Evolutionary conservation across 768 basidiomycete species (phyloP).

Genomic region (Coprinopsis marcescibilis): DNA sequence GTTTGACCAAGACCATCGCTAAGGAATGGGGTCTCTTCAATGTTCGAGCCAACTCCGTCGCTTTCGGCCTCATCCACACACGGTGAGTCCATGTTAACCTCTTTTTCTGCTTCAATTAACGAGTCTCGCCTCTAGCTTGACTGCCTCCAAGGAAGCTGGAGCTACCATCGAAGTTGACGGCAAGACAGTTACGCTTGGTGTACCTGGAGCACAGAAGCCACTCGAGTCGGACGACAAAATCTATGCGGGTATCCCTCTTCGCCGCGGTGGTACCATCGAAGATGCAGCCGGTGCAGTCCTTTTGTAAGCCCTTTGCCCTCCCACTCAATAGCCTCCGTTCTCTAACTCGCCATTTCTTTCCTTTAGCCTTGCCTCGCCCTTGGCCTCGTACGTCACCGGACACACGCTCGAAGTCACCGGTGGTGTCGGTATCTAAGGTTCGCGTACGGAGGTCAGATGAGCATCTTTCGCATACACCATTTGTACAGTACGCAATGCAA

Average conservation of each 20-base stretch:
- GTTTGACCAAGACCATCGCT: constrained; percentile 78
- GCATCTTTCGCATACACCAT: too few species aligned
- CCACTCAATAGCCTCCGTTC: background rate
- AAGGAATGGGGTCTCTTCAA: constrained; percentile 86
- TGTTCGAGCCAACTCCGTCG: constrained; percentile 78
- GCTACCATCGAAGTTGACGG: constrained; percentile 73
- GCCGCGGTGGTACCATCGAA: constrained; percentile 61
- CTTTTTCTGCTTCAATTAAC: background rate
- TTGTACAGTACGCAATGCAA: too few species aligned
- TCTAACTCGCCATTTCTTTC: constrained; percentile 1
- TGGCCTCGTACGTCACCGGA: constrained; percentile 76
- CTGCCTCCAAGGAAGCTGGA: constrained; percentile 74
- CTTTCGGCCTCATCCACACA: constrained; percentile 74
- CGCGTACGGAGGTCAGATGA: too few species aligned
- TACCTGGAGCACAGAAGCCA: constrained; percentile 51
- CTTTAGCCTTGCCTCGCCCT: constrained; percentile 64
- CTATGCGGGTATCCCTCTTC: constrained; percentile 53
- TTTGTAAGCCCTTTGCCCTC: constrained; percentile 49
- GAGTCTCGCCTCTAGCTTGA: constrained; percentile 42
- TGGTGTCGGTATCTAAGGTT: constrained; percentile 59
- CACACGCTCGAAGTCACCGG: constrained; percentile 85
- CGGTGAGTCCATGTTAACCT: too few species aligned
- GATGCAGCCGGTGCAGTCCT: constrained; percentile 73
- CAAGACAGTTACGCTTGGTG: constrained; percentile 78
- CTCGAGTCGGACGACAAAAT: constrained; percentile 17